Evolutionary conservation across 495 filamentous ascomycete genomes (phyloP), one percentile per base, ranked within the genome.

Genomic region (Schizothecium vesticola): DNA sequence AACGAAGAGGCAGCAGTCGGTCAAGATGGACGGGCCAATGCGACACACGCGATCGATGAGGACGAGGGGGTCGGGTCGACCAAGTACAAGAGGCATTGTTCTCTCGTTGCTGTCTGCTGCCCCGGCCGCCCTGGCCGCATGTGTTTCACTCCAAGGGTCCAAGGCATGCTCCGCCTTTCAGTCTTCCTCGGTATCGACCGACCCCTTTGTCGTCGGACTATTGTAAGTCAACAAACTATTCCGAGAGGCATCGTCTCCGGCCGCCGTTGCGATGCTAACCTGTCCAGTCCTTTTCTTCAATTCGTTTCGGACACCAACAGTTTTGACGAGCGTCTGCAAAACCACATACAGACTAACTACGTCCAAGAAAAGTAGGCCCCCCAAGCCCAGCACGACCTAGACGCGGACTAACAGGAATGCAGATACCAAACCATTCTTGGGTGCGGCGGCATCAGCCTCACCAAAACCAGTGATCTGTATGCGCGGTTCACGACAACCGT

Each of bases 401-500:
- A 21, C 6, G 1, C 0, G 33, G 13, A n/a, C 31, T 62, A 56
- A 68, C 56, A 12, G 3, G 12, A 19, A 7, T 26, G 13, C 66
- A 93, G 92, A 78, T 96, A 91, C 78, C 82, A 88, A 72, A 84
- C 80, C 36, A 82, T 91, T n/a, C 83, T 98, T 33, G 94, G 95
- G 56, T 99, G 95, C 76, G 82, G 85, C 36, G 86, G 87, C 68
- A 79, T 96, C 75, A 89, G 95, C 73, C 84, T 91, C 61, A 89
- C 88, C 31, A 91, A 96, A 71, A 90, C 92, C n/a, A 89, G 86
- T 64, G 84, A 89, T 72, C 86, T 92, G 73, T 99, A 99, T 81
- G 95, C 96, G 24, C 90, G 94, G 73, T 99, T 93, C 79, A 97
- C 93, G 13, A 94, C 88, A 61, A 94, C 91, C 72, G 88, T 93